Conservation (phyloP, 805 yeast genomes). For the Yarrowia sp. region DNA sequence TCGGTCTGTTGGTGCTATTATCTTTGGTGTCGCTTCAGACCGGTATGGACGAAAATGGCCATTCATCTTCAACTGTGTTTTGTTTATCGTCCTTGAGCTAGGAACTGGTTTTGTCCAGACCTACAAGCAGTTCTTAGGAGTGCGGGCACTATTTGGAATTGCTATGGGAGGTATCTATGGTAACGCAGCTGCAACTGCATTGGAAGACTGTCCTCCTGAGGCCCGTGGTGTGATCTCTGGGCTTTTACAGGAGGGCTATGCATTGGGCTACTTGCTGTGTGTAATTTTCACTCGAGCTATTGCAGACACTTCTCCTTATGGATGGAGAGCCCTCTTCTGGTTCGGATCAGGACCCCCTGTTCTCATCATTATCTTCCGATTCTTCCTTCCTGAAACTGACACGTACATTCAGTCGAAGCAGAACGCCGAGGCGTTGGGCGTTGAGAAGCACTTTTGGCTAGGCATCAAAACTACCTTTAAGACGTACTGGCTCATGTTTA, state of each 20-base stretch:
- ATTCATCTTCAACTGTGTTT: background rate
- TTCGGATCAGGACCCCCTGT: conserved; percentile 64
- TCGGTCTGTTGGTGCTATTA: conserved; percentile 1
- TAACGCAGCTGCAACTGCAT: conserved; percentile 59
- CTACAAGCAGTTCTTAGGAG: conserved; percentile 55
- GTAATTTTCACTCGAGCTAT: conserved; percentile 3
- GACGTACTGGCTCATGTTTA: conserved; percentile 56
- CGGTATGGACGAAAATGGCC: conserved; percentile 5
- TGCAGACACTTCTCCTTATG: conserved; percentile 45
- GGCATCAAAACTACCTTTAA: conserved; percentile 34
- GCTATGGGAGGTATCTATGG: conserved; percentile 73
- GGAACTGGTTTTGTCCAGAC: conserved; percentile 38
- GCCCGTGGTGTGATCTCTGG: conserved; percentile 65
- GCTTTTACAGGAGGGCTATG: conserved; percentile 33
- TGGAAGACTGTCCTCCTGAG: conserved; percentile 58
- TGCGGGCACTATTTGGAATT: conserved; percentile 62
- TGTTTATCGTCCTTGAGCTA: background rate
- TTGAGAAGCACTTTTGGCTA: background rate
- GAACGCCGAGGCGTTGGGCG: background rate
- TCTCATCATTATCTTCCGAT: conserved; percentile 57
- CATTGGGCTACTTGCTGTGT: background rate
- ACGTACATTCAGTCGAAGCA: conserved; percentile 40
- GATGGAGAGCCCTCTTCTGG: conserved; percentile 75
- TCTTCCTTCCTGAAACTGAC: conserved; percentile 57
- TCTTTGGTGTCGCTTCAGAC: background rate